A percentile compares a stretch with the other conserved stretches of the same genome.
Conservation (phyloP, 129 eudicot species). For the Mikania micrantha region DNA sequence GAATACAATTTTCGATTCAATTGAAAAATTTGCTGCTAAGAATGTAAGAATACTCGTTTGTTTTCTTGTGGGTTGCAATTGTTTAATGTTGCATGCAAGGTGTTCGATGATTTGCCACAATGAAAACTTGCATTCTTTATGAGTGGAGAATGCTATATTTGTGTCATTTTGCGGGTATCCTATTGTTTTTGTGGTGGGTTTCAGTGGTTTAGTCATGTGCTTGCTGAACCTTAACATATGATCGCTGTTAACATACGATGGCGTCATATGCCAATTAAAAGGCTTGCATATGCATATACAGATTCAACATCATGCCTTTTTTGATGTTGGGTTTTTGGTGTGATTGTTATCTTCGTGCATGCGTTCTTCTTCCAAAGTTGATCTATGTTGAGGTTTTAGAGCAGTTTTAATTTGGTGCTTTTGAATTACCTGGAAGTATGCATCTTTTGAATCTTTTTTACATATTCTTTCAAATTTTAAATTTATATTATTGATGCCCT, state of each 20-base stretch:
- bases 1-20: background rate
- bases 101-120: constrained; percentile 16
- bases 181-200: background rate
- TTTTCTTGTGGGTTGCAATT: background rate
- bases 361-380: background rate
- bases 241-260: background rate
- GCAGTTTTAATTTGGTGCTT: background rate
- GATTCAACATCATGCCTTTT: too few species aligned
- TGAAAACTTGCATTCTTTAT: background rate
- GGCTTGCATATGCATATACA: background rate
- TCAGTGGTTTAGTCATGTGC: constrained; percentile 1
- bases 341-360: background rate
- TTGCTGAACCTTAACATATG: background rate
- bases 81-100: constrained; percentile 8
- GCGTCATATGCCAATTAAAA: background rate
- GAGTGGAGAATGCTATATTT: background rate
- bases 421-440: background rate
- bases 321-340: background rate
- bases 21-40: constrained; percentile 7
- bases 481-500: background rate
- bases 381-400: background rate
- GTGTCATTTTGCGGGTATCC: background rate
- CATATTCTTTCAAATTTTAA: background rate
- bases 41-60: background rate
- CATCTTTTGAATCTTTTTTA: background rate